Conservation (phyloP, 257 asterid genomes). For the Gentiana straminea region DNA sequence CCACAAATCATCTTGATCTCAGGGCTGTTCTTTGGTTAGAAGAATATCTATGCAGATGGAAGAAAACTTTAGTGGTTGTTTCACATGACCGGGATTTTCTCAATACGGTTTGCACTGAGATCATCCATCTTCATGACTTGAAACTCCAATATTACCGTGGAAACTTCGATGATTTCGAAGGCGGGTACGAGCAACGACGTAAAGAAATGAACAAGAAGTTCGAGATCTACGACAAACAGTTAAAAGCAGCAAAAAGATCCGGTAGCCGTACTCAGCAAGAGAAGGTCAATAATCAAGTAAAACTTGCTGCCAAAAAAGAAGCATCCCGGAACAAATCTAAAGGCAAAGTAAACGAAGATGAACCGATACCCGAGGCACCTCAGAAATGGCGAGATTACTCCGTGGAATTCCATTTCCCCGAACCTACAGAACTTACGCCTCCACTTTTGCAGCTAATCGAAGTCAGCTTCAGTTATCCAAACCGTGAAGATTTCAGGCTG, state of each 20-base stretch:
- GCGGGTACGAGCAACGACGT: constrained; percentile 21
- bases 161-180: constrained; percentile 18
- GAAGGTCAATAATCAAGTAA: constrained; percentile 21
- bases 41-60: constrained; percentile 29
- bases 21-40: constrained; percentile 32
- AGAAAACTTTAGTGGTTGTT: constrained; percentile 28
- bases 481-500: constrained; percentile 18
- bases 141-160: constrained; percentile 25
- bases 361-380: constrained; percentile 13
- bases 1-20: constrained; percentile 29
- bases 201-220: constrained; percentile 23
- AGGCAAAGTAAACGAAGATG: constrained; percentile 20
- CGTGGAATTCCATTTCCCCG: constrained; percentile 26
- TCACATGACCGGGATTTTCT: constrained; percentile 29
- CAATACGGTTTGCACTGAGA: constrained; percentile 19
- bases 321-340: constrained; percentile 15
- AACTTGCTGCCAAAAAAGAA: constrained; percentile 16
- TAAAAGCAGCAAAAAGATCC: constrained; percentile 23
- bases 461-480: constrained; percentile 26
- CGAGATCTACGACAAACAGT: constrained; percentile 15
- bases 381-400: constrained; percentile 23
- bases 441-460: constrained; percentile 19
- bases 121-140: constrained; percentile 22
- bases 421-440: constrained; percentile 20
- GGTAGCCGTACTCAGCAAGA: constrained; percentile 20